Evolutionary conservation across 495 filamentous ascomycete species (phyloP), one percentile per base, ranked within the genome.

Genomic region (Thozetella sp.): DNA sequence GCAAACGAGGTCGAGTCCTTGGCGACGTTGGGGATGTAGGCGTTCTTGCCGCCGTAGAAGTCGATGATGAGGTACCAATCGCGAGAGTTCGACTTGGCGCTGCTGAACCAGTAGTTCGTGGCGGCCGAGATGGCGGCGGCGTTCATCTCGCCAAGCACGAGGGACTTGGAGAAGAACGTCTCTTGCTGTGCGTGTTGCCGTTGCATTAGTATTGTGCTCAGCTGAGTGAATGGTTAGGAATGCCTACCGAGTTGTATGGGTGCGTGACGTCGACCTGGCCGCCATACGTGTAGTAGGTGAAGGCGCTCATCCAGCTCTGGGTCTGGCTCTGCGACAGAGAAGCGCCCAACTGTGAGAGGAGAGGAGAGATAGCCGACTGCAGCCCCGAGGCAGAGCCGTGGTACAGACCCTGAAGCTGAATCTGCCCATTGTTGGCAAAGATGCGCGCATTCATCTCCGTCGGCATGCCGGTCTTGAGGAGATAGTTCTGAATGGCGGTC

Each of bases 61-160:
- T 81, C 78, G 27, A 81, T 67, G 43, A 79, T 74, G 57, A 80
- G 70, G 46, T 78, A 79, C 78, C 78, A 81, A 37, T 74, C 70
- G 1, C 70, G 63, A 43, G 68, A 71, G 61, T 76, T 74, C 12
- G 67, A 52, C 67, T 75, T 76, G 59, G 76, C 77, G 4, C 70
- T 54, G 54, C 67, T 60, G 58, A 79, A 76, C 76, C 75, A 79
- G 60, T 80, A 79, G 66, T 72, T 65, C 13, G 70, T 65, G 27
- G 79, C 77, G 13, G 59, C 57, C 53, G 70, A 61, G 9, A 79
- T 62, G 1, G 55, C 61, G 15, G 67, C 70, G 62, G 67, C 50
- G 53, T 69, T 45, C 9, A 67, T 63, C 20, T 70, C 69, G 53
- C 71, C 67, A 51, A 78, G 68, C 1, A 72, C 54, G 51, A 79